phyloP scores from a whole-genome alignment of 331 rosid species.

The Quercus tomentella region DNA sequence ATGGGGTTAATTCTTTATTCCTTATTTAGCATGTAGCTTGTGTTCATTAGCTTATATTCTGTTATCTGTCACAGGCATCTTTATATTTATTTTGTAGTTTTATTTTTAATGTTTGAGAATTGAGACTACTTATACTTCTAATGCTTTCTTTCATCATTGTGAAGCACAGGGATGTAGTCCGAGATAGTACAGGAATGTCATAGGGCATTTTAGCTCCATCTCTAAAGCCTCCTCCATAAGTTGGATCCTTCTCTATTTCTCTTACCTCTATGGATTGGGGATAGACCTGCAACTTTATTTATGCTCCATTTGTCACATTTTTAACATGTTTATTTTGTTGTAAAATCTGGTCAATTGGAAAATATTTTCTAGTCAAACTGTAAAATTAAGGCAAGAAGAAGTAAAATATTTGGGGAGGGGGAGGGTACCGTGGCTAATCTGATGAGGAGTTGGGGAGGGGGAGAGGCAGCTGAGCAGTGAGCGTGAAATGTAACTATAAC shows the following conservation, averaged over 20 bases:
- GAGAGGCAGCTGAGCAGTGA: too few species aligned
- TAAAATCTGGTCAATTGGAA: too few species aligned
- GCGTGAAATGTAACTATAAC: too few species aligned
- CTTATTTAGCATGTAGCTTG: background rate
- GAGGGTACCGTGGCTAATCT: too few species aligned
- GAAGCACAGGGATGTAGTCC: slow-evolving; percentile 34
- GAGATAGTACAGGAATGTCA: slow-evolving; percentile 41
- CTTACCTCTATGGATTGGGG: slow-evolving; percentile 80
- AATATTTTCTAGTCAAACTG: too few species aligned
- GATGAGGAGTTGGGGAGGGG: too few species aligned
- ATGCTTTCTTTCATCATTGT: background rate
- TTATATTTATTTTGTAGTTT: background rate
- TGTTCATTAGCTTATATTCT: background rate
- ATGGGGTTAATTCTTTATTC: background rate
- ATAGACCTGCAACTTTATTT: slow-evolving; percentile 4
- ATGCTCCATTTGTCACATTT: background rate
- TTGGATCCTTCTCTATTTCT: slow-evolving; percentile 38
- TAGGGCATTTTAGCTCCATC: slow-evolving; percentile 78
- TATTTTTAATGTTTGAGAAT: background rate
- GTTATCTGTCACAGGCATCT: background rate
- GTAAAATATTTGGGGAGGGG: too few species aligned
- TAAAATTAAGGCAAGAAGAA: too few species aligned
- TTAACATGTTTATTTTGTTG: too few species aligned
- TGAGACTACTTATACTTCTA: background rate
- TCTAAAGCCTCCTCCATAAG: slow-evolving; percentile 67